phyloP scores from a whole-genome alignment of 345 rosid genomes.

The Garcia nutans region DNA sequence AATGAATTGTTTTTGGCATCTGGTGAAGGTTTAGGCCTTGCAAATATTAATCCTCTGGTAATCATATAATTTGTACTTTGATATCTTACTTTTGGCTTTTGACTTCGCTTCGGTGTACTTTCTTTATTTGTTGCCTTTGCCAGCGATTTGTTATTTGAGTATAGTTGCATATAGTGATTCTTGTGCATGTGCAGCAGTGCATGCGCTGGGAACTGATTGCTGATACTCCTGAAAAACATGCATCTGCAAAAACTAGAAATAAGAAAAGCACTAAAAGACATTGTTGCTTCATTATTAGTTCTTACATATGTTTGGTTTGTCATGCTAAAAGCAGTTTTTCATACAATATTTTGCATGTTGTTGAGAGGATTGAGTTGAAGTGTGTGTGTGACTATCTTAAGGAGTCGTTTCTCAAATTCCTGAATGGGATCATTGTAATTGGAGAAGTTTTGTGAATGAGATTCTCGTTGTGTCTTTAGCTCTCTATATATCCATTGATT shows the following conservation, averaged over 20 bases:
- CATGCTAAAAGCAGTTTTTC: not conserved
- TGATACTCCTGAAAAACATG: not conserved
- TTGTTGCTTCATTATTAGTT: not conserved
- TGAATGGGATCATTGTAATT: too few species aligned
- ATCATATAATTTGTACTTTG: slow-evolving; percentile 18
- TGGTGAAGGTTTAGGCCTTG: slow-evolving; percentile 75
- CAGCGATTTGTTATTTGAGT: not conserved
- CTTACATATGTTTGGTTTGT: too few species aligned
- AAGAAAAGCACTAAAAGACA: not conserved
- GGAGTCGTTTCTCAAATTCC: too few species aligned
- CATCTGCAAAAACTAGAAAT: not conserved
- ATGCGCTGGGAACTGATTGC: too few species aligned
- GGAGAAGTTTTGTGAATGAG: not conserved
- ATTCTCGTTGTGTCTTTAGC: not conserved
- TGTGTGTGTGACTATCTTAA: not conserved
- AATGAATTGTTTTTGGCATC: slow-evolving; percentile 85
- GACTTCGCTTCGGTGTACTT: not conserved
- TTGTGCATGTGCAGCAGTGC: too few species aligned
- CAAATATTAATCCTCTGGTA: slow-evolving; percentile 77
- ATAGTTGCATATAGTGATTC: not conserved
- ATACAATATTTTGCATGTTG: too few species aligned
- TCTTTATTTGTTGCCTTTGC: not conserved
- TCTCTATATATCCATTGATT: not conserved
- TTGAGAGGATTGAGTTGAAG: not conserved
- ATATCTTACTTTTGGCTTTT: not conserved